phyloP scores from a whole-genome alignment of 139 green algal genomes.

The Tetratostichococcus sp. region DNA sequence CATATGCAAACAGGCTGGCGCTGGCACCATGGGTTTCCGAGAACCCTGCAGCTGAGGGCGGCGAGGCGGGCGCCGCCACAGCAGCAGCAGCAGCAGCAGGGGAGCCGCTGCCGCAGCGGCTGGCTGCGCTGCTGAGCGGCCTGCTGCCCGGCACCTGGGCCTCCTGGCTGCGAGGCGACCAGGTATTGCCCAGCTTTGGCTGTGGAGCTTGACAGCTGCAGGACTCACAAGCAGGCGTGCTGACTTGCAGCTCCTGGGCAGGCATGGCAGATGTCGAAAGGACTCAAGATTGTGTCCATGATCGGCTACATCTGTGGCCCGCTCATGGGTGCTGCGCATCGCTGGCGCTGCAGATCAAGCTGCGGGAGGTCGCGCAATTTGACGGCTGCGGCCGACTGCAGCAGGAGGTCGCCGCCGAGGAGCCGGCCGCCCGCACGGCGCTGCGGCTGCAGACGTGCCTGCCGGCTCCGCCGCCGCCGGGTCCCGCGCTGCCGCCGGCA shows the following conservation, averaged over 20 bases:
- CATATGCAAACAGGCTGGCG: background rate
- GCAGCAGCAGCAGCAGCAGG: conserved; percentile 21
- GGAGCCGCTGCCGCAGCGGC: conserved; percentile 39
- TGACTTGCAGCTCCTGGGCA: too few species aligned
- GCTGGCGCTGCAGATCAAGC: background rate
- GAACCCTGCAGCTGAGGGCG: background rate
- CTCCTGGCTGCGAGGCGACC: conserved; percentile 36
- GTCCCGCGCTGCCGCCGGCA: background rate
- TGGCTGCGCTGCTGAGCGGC: conserved; percentile 43
- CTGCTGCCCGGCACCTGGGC: conserved; percentile 41
- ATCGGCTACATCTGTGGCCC: too few species aligned
- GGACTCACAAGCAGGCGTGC: too few species aligned
- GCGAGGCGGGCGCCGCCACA: conserved; percentile 7
- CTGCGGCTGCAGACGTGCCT: background rate
- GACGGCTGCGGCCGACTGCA: background rate
- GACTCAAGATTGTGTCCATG: too few species aligned
- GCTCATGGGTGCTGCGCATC: too few species aligned
- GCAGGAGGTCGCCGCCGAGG: background rate
- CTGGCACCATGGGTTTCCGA: background rate
- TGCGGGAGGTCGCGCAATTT: background rate
- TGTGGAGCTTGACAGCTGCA: too few species aligned
- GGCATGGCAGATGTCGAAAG: too few species aligned
- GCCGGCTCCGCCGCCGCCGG: too few species aligned
- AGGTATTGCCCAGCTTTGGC: background rate
- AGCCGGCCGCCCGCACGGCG: too few species aligned